These are phyloP conservation scores for Chlorella ohadii DNA, from an alignment of 139 green algal genomes.

Conservation along the genomic window DNA sequence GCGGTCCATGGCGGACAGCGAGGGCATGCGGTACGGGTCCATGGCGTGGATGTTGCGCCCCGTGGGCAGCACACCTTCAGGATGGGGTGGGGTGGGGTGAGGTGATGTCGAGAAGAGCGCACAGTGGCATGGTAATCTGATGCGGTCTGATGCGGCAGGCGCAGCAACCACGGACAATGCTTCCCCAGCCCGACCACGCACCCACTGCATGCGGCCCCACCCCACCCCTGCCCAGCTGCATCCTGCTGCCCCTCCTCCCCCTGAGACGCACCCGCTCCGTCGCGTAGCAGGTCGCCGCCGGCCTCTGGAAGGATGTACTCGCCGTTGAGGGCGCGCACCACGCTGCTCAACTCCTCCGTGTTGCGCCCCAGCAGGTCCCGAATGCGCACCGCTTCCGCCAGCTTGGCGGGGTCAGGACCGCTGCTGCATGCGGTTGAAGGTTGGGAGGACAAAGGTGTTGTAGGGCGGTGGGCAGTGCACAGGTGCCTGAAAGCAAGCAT, in stretches of 20 bases:
- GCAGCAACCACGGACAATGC: no score
- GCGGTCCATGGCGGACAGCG: conserved; percentile 76
- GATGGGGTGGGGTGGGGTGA: no score
- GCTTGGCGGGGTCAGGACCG: not conserved
- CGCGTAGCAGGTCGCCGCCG: conserved; percentile 94
- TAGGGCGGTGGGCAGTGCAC: no score
- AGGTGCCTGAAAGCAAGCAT: no score
- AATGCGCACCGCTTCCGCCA: conserved; percentile 87
- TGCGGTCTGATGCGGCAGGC: no score
- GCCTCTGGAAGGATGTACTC: conserved; percentile 90
- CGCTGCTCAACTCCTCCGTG: conserved; percentile 80
- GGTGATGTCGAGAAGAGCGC: no score
- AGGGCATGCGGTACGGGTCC: conserved; percentile 98
- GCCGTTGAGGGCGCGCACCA: conserved; percentile 84
- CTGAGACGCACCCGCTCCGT: conserved; percentile 75
- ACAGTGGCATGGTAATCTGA: no score
- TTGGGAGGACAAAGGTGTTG: no score
- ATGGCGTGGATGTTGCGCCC: conserved; percentile 98
- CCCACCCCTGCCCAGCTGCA: not conserved
- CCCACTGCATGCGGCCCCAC: no score
- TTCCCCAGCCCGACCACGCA: not conserved
- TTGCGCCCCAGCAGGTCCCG: conserved; percentile 81
- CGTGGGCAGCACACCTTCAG: conserved; percentile 91
- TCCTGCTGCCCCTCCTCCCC: not conserved
- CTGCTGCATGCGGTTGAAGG: not conserved